Evolutionary conservation across 108 stramenopile species (phyloP).

Genomic region (Bacterosira constricta): DNA sequence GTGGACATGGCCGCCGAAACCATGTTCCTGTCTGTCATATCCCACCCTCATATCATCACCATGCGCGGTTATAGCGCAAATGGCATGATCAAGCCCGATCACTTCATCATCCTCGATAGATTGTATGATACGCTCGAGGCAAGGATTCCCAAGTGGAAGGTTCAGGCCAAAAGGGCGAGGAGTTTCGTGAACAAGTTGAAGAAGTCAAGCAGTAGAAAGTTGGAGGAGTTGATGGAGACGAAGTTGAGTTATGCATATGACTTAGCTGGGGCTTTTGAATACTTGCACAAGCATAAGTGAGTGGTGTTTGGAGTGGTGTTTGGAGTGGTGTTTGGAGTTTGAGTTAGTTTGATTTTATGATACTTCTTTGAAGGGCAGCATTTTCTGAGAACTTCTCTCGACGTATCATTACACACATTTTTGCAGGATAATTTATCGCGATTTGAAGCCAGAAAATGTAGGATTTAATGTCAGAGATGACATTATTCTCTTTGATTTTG

Average conservation of each 20-base stretch:
- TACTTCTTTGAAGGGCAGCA: not conserved
- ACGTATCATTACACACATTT: not conserved
- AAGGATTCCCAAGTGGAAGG: constrained; percentile 50
- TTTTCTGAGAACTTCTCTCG: not conserved
- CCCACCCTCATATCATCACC: constrained; percentile 77
- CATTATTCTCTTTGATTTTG: constrained; percentile 75
- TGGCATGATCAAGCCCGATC: constrained; percentile 15
- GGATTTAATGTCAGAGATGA: constrained; percentile 47
- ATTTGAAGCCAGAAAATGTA: constrained; percentile 46
- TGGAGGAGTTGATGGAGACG: constrained; percentile 41
- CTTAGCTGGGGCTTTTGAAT: constrained; percentile 52
- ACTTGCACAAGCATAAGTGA: constrained; percentile 50
- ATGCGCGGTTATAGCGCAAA: constrained; percentile 44
- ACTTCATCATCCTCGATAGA: constrained; percentile 58
- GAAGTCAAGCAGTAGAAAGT: constrained; percentile 19
- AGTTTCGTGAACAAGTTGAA: constrained; percentile 44
- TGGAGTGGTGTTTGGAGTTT: not conserved
- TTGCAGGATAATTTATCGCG: constrained; percentile 49
- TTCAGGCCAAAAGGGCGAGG: constrained; percentile 7
- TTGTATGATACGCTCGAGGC: constrained; percentile 63
- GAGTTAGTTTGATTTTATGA: too few relatives aligned
- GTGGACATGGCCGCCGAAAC: constrained; percentile 73
- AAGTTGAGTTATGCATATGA: constrained; percentile 56
- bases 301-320: not conserved
- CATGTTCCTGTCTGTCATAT: constrained; percentile 48